phyloP scores from a whole-genome alignment of 495 filamentous ascomycete genomes.

The Aspergillus nidulans region DNA sequence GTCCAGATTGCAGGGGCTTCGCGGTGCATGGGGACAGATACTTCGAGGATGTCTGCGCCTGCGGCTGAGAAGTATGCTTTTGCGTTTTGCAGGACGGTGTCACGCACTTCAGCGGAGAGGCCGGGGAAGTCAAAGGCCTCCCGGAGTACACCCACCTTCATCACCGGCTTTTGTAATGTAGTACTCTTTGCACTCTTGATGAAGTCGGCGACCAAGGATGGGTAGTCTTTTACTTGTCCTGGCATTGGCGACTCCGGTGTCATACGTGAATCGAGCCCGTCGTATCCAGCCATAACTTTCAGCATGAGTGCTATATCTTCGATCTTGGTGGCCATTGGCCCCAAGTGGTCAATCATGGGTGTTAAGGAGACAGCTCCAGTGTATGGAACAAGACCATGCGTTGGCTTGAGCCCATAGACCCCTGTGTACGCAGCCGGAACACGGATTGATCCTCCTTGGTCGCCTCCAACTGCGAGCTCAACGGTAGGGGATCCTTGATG shows the following conservation, averaged over 20 bases:
- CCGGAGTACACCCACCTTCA: constrained; percentile 44
- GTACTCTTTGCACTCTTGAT: background rate
- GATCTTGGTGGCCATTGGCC: constrained; percentile 45
- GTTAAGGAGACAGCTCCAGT: constrained; percentile 38
- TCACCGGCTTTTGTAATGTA: background rate
- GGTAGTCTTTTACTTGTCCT: constrained; percentile 31
- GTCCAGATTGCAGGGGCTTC: constrained; percentile 46
- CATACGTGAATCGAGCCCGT: constrained; percentile 51
- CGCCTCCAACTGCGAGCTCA: constrained; percentile 50
- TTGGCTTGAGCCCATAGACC: constrained; percentile 41
- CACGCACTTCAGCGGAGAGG: constrained; percentile 36
- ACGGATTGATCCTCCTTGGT: constrained; percentile 54
- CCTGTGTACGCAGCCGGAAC: constrained; percentile 48
- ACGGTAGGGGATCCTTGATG: background rate
- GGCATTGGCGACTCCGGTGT: constrained; percentile 32
- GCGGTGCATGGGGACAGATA: constrained; percentile 49
- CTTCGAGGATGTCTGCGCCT: constrained; percentile 44
- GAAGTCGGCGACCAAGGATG: background rate
- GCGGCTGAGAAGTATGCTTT: constrained; percentile 36
- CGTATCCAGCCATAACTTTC: constrained; percentile 48
- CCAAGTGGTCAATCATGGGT: constrained; percentile 44
- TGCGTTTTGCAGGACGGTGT: constrained; percentile 35
- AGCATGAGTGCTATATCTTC: constrained; percentile 50
- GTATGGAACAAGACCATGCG: constrained; percentile 49
- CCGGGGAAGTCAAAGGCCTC: constrained; percentile 43